Percentiles rank a stretch among this genome's conserved stretches.
Conservation (phyloP, 2,329 filamentous ascomycete species). For the Elsinoe necatrix region DNA sequence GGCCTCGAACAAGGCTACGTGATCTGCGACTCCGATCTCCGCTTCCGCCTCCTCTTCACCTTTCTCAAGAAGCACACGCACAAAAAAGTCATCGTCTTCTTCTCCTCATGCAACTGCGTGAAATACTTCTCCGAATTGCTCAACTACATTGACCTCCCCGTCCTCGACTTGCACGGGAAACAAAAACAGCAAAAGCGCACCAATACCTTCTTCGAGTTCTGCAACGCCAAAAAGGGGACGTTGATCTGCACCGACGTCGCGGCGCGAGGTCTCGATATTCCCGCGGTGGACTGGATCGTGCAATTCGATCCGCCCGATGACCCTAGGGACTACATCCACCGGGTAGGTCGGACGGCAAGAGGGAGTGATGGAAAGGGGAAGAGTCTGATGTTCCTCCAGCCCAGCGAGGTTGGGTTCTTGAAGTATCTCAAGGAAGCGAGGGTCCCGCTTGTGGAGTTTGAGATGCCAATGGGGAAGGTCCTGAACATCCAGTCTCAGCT, state of each 20-base stretch:
- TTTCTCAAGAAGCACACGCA: constrained; percentile 87
- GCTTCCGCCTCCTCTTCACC: constrained; percentile 87
- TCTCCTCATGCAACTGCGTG: constrained; percentile 71
- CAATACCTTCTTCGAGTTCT: constrained; percentile 96
- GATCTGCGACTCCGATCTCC: constrained; percentile 83
- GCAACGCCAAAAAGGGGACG: constrained; percentile 73
- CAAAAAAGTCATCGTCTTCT: constrained; percentile 98
- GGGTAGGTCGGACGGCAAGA: constrained; percentile 87
- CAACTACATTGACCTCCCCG: constrained; percentile 93
- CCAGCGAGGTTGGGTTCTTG: constrained; percentile 84
- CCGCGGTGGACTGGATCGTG: constrained; percentile 90
- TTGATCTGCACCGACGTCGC: constrained; percentile 96
- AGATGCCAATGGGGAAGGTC: constrained; percentile 88
- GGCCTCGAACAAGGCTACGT: constrained; percentile 95
- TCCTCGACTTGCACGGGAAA: constrained; percentile 82
- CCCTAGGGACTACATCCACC: constrained; percentile 76
- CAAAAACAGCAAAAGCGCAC: constrained; percentile 99
- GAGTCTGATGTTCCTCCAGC: constrained; percentile 87
- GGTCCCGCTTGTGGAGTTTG: constrained; percentile 91
- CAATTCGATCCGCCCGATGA: constrained; percentile 69
- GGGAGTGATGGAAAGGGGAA: constrained; percentile 76
- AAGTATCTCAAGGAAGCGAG: constrained; percentile 82
- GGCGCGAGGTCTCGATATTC: constrained; percentile 89
- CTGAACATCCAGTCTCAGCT: constrained; percentile 71
- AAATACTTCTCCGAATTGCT: constrained; percentile 93